A percentile compares a stretch with the other conserved stretches of the same genome.
Conservation (phyloP, 78 protist species). For the slime mould (Dictyostelium discoideum) region dicty_2.7 NC_007090.3:2837001-2837500, state of each 20-base stretch:
- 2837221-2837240: background rate
- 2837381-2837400: background rate
- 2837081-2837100: background rate
- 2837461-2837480: background rate
- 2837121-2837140: background rate
- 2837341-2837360: background rate
- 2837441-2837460: background rate
- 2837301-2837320: background rate
- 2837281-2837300: background rate
- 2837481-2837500: background rate
- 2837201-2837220: background rate
- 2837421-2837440: background rate
- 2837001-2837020: slow-evolving; percentile 5
- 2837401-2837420: background rate
- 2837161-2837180: background rate
- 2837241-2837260: background rate
- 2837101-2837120: background rate
- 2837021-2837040: background rate
- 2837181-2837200: background rate
- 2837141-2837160: background rate
- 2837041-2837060: background rate
- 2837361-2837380: background rate
- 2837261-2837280: background rate
- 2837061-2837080: background rate
- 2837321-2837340: background rate